Base-by-base conservation (phyloP, 225 moss, liverwort and hornwort species). In the Straminergon stramineum region DNA sequence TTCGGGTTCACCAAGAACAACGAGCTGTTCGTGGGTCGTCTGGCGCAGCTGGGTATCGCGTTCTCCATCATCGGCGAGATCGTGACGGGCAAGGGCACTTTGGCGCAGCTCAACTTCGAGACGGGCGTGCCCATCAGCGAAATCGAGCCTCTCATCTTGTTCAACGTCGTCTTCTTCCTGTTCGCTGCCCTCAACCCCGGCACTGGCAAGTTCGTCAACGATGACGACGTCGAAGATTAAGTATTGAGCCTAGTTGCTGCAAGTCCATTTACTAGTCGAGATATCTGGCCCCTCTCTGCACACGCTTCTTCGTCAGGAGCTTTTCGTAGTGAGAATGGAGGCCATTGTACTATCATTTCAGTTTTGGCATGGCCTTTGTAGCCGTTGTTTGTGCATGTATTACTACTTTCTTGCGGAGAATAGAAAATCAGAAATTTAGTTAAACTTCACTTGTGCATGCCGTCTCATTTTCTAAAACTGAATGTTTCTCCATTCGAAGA, bases 1-100 rank as follows among this genome's bases (percentile, higher is more conserved):
- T 98, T 98, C 82, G 97, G 97, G 23, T 98, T 98, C 92, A 98
- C 96, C 39, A 98, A 98, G 91, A 91, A 96, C 43, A 98, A 96
- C 87, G 97, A 98, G 89, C 91, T 98, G 75, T 98, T 98, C 83
- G 97, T 98, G 17, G 97, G 97, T 43, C 93, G 97, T 8, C 88
- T 96, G n/a, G 97, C 97, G 41, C 97, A 98, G 91, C 96, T 98
- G 43, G 97, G 97, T 43, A 97, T 97, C 85, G 96, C 96, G 9
- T 95, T 96, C 92, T 94, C 96, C 73, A 97, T 97, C 91, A 93
- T 96, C 64, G 96, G 97, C 39, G 97, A 97, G 82, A 55, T 97
- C 48, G 68, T 97, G 78, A 93, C 92, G 6, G 79, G 92, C 37
- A 97, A 93, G 77, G 92, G 92, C 23, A 89, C 96, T 16, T 91